Evolutionary conservation across 2,329 filamentous ascomycete genomes (phyloP).

Genomic region (Aspergillus sp.): DNA sequence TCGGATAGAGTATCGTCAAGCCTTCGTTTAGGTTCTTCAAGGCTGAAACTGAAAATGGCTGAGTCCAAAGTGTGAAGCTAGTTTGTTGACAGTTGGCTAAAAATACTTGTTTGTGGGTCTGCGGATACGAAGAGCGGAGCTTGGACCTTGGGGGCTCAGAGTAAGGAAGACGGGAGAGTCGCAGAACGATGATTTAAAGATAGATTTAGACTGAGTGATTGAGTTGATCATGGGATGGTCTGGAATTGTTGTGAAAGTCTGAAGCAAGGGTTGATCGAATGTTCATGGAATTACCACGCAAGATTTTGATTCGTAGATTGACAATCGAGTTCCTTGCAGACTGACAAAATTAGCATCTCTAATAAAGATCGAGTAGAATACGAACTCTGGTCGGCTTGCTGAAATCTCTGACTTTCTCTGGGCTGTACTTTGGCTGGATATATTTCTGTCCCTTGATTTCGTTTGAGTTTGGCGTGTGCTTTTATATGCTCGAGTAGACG

Average conservation of each 20-base stretch:
- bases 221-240: not conserved
- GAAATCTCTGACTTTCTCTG: slow-evolving; percentile 17
- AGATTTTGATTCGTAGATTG: slow-evolving; percentile 3
- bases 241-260: not conserved
- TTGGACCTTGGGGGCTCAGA: no score
- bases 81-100: no score
- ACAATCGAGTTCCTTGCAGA: slow-evolving; percentile 18
- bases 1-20: no score
- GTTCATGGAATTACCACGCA: slow-evolving; percentile 7
- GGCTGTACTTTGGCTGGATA: slow-evolving; percentile 22
- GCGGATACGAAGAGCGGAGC: no score
- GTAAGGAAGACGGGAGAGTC: no score
- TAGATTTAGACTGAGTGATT: no score
- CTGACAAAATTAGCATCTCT: slow-evolving; percentile 7
- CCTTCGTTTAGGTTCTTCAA: no score
- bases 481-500: slow-evolving; percentile 15
- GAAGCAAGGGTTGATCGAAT: not conserved
- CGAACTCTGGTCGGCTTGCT: slow-evolving; percentile 24
- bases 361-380: not conserved
- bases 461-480: slow-evolving; percentile 20
- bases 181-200: no score
- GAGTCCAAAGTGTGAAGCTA: no score
- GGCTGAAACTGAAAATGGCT: no score
- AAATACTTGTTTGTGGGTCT: no score
- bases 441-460: slow-evolving; percentile 11